Evolutionary conservation across 495 filamentous ascomycete genomes (phyloP).

Genomic region (Penicillium malachiteum): DNA sequence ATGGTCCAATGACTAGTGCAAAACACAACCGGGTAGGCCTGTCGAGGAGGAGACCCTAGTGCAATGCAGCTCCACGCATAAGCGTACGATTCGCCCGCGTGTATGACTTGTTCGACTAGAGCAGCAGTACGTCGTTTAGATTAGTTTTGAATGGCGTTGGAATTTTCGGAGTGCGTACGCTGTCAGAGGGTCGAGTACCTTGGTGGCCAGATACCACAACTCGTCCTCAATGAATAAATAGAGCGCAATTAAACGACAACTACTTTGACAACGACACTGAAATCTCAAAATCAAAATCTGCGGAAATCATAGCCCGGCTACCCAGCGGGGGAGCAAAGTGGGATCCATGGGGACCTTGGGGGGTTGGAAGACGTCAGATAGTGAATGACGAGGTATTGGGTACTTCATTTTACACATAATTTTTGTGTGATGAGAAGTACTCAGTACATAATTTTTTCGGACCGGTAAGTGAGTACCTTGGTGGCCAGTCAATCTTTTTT

Average conservation of each 20-base stretch:
- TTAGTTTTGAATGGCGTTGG: neutral
- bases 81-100: neutral
- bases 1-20: conserved; percentile 14
- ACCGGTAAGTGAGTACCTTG: conserved; percentile 38
- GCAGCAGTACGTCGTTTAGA: no score
- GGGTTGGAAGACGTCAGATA: conserved; percentile 22
- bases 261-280: neutral
- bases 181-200: conserved; percentile 6
- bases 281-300: conserved; percentile 19
- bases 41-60: conserved; percentile 12
- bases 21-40: conserved; percentile 19
- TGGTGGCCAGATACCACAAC: conserved; percentile 6
- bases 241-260: neutral
- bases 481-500: conserved; percentile 26
- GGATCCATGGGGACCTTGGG: conserved; percentile 33
- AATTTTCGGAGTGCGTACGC: neutral
- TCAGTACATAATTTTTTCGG: conserved; percentile 10
- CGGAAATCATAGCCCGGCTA: conserved; percentile 10
- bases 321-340: conserved; percentile 15
- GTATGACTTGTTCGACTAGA: neutral
- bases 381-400: conserved; percentile 8
- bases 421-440: conserved; percentile 7
- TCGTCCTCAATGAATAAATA: conserved; percentile 3
- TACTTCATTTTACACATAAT: conserved; percentile 7
- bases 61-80: conserved; percentile 1